Evolutionary conservation across 768 basidiomycete genomes (phyloP).

Genomic region (Collybiopsis luxurians): DNA sequence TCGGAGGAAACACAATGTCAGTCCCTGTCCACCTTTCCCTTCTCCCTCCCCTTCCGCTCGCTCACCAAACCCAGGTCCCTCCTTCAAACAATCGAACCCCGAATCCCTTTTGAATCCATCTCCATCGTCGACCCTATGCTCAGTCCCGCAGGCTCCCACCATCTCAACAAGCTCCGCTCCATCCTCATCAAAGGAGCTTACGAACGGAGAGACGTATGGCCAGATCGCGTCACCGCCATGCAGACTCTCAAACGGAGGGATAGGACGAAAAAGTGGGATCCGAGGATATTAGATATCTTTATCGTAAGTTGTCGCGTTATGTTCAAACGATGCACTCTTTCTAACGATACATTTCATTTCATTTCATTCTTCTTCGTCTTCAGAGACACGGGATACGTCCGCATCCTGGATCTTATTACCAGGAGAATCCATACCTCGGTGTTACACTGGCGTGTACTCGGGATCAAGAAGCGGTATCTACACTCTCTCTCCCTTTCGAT

Average conservation of each 20-base stretch:
- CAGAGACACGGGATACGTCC: slow-evolving; percentile 47
- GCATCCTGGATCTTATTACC: slow-evolving; percentile 28
- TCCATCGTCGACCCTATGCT: slow-evolving; percentile 67
- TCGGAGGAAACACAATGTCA: slow-evolving; percentile 65
- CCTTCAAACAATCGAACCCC: slow-evolving; percentile 45
- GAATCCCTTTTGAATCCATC: slow-evolving; percentile 45
- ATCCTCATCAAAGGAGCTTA: slow-evolving; percentile 45
- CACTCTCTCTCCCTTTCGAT: too few relatives aligned
- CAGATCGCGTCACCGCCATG: slow-evolving; percentile 39
- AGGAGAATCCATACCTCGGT: slow-evolving; percentile 30
- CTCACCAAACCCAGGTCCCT: slow-evolving; percentile 39
- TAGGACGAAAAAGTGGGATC: slow-evolving; percentile 48
- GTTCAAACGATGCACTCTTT: too few relatives aligned
- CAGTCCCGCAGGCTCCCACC: slow-evolving; percentile 44
- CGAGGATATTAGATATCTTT: slow-evolving; percentile 47
- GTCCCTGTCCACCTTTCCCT: slow-evolving; percentile 17
- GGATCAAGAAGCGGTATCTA: slow-evolving; percentile 59
- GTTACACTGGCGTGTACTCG: slow-evolving; percentile 57
- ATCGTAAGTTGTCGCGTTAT: slow-evolving; percentile 39
- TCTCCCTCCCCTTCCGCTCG: background rate
- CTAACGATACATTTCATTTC: background rate
- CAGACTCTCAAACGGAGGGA: slow-evolving; percentile 31
- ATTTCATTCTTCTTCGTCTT: background rate
- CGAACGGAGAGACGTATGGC: slow-evolving; percentile 53
- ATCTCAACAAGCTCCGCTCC: slow-evolving; percentile 37